Base-by-base conservation (phyloP, 2,329 filamentous ascomycete genomes). In the Xylaria multiplex region DNA sequence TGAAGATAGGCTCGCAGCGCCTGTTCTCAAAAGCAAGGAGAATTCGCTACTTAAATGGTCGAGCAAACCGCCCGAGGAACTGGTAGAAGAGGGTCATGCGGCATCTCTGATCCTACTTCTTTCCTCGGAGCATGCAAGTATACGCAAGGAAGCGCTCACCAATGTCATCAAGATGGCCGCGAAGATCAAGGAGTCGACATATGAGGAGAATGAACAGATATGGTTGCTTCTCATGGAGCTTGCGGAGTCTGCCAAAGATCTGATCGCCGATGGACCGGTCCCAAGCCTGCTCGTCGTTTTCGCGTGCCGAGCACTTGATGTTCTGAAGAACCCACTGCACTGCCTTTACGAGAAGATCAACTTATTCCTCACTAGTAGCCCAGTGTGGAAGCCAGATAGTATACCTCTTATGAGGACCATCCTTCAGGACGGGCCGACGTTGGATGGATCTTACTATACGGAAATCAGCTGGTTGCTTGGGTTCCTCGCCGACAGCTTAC, bases 301-400 rank as follows among this genome's bases (percentile, higher is more conserved):
- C 72, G 90, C 93, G 7, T 84, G 86, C 53, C 88, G 88, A 69
- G 88, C 90, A 1, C 83, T 97, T 7, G 81, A 85, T 1, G 88
- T 97, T 16, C 80, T 97, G 52, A 86, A 84, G 24, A 90, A 93
- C 67, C 95, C 95, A 0, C 84, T 93, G 16, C 93, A 97, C 75
- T 88, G 87, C 66, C 86, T 97, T 43, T 98, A 97, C 77, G 87
- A 89, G 64, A 97, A 97, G 76, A 82, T 96, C 79, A 97, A 97
- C 81, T 83, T 85, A 6, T 97, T 94, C 77, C 86, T 98, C 42
- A 92, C 92, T 24, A 89, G 89, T 58, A 87, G 89, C 0, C 94
- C 95, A 0, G 79, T 84, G 27, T 98, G 95, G 95, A 84, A 89
- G 13, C 75, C 90, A 19, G 87, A 92, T 65, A 90, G 88, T 74